Evolutionary conservation across 176 grass and related monocot genomes (phyloP).

Genomic region (Pharus latifolius): DNA sequence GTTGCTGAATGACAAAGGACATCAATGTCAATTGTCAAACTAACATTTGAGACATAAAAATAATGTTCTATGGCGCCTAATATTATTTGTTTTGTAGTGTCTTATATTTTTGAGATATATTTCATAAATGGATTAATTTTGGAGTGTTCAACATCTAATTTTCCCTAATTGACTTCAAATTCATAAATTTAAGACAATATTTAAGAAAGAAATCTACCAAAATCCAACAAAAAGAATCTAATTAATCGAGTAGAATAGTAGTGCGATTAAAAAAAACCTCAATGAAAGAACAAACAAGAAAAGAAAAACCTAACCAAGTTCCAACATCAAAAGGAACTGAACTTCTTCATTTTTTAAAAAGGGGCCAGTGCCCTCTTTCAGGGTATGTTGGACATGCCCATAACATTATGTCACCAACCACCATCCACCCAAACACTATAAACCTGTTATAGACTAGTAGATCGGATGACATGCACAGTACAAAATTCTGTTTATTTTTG

Average conservation of each 20-base stretch:
- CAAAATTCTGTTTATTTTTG: background rate
- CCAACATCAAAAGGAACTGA: background rate
- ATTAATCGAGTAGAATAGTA: background rate
- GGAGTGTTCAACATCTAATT: too few species aligned
- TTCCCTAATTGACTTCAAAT: too few species aligned
- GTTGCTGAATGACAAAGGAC: too few species aligned
- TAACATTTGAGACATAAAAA: too few species aligned
- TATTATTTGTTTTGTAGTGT: too few species aligned
- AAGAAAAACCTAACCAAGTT: background rate
- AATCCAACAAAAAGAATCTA: background rate
- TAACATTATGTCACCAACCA: slow-evolving; percentile 1
- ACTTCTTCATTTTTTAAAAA: background rate
- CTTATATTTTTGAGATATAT: too few species aligned
- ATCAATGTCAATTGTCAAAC: too few species aligned
- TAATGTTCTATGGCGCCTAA: too few species aligned
- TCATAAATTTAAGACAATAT: too few species aligned
- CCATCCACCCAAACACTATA: background rate
- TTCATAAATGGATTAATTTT: too few species aligned
- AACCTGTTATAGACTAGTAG: background rate
- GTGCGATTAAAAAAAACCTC: background rate
- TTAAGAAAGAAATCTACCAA: background rate
- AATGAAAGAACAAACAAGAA: background rate
- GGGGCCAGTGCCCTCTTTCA: background rate
- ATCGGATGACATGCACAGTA: background rate
- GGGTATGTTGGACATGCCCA: background rate